Evolutionary conservation across 1,284 basidiomycete species (phyloP).

Genomic region (Ustilago trichophora): DNA sequence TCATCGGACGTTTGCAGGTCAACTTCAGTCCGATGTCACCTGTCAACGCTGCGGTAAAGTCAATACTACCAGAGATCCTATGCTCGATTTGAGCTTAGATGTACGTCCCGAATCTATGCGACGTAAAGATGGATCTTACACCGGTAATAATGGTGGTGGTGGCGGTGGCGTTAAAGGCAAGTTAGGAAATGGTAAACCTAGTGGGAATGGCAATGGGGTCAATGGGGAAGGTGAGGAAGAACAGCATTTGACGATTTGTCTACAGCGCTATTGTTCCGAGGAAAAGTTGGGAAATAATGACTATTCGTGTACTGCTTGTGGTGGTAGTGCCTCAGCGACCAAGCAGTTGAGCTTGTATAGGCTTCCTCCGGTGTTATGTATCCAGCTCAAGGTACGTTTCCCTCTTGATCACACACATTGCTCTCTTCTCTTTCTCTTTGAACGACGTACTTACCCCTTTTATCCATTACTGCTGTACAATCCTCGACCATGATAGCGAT

Average conservation of each 20-base stretch:
- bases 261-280: slow-evolving; percentile 57
- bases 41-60: slow-evolving; percentile 80
- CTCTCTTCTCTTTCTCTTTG: neutral
- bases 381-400: slow-evolving; percentile 86
- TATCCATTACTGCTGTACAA: too few relatives aligned
- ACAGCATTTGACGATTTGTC: slow-evolving; percentile 49
- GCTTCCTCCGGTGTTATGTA: slow-evolving; percentile 87
- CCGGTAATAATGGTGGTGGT: too few relatives aligned
- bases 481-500: slow-evolving; percentile 75
- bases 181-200: too few relatives aligned
- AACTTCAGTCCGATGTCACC: slow-evolving; percentile 85
- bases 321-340: slow-evolving; percentile 36
- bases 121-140: slow-evolving; percentile 4
- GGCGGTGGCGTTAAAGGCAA: neutral
- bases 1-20: slow-evolving; percentile 88
- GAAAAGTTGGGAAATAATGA: slow-evolving; percentile 57
- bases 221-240: slow-evolving; percentile 44
- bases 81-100: slow-evolving; percentile 90
- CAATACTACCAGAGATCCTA: slow-evolving; percentile 84
- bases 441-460: too few relatives aligned
- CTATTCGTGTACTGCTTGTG: slow-evolving; percentile 70
- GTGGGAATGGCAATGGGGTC: neutral
- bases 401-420: slow-evolving; percentile 1
- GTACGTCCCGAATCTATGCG: slow-evolving; percentile 67
- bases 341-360: slow-evolving; percentile 85